phyloP scores from a whole-genome alignment of 768 basidiomycete species.

The Thelephora aurantiotincta region DNA sequence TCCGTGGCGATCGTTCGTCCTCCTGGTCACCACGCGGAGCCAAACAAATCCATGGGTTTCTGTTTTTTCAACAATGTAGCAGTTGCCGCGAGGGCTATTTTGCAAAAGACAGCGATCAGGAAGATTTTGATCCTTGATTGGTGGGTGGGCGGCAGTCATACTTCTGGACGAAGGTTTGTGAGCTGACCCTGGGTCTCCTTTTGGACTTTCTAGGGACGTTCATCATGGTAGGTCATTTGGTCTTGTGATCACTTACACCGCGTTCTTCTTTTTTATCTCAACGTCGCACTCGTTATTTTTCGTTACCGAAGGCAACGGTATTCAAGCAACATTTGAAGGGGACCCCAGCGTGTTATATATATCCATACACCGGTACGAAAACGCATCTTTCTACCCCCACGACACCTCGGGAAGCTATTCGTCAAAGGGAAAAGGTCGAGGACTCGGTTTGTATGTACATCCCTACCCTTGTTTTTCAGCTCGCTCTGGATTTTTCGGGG shows the following conservation, averaged over 20 bases:
- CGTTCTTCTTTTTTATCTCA: neutral
- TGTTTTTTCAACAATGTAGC: slow-evolving; percentile 98
- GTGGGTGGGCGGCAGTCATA: slow-evolving; percentile 27
- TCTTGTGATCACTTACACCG: neutral
- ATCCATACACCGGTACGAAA: slow-evolving; percentile 84
- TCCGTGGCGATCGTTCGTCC: slow-evolving; percentile 86
- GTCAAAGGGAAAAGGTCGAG: slow-evolving; percentile 66
- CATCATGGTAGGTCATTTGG: slow-evolving; percentile 57
- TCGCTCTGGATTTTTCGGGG: slow-evolving; percentile 4
- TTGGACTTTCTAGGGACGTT: slow-evolving; percentile 53
- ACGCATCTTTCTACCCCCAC: slow-evolving; percentile 79
- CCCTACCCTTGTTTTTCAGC: neutral
- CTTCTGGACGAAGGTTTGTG: neutral
- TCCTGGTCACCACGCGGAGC: slow-evolving; percentile 93
- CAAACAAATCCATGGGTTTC: slow-evolving; percentile 92
- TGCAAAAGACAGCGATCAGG: slow-evolving; percentile 49
- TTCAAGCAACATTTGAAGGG: slow-evolving; percentile 84
- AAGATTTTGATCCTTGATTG: slow-evolving; percentile 89
- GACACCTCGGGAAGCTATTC: slow-evolving; percentile 74
- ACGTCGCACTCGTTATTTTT: neutral
- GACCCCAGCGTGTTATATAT: slow-evolving; percentile 82
- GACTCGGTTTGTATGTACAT: slow-evolving; percentile 52
- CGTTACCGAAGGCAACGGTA: slow-evolving; percentile 65
- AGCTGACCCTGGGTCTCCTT: neutral
- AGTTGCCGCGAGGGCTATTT: slow-evolving; percentile 69